phyloP scores from a whole-genome alignment of 2,329 filamentous ascomycete species.

The Cercospora berteroae region DNA sequence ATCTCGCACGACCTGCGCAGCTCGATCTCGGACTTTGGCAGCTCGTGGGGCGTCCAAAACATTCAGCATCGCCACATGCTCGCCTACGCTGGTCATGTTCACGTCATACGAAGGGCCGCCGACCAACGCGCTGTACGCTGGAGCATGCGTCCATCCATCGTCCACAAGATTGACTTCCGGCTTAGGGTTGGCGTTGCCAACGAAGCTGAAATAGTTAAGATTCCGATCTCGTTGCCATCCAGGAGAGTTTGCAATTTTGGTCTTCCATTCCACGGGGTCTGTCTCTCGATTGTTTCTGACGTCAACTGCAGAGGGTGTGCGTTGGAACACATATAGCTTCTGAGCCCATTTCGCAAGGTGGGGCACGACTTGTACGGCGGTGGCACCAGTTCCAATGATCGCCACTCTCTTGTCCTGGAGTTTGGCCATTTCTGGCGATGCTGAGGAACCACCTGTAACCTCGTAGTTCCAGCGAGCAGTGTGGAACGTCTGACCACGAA shows the following conservation, averaged over 20 bases:
- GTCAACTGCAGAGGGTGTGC: constrained; percentile 43
- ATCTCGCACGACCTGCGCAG: constrained; percentile 55
- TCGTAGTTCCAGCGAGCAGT: constrained; percentile 47
- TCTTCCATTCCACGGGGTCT: constrained; percentile 45
- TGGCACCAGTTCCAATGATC: constrained; percentile 48
- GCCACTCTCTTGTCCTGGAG: constrained; percentile 44
- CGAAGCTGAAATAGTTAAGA: constrained; percentile 45
- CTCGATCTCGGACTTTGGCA: constrained; percentile 49
- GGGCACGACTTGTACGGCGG: constrained; percentile 45
- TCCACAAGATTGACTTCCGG: constrained; percentile 47
- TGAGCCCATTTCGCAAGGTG: constrained; percentile 41
- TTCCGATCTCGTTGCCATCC: constrained; percentile 54
- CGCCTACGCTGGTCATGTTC: constrained; percentile 39
- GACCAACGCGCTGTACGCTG: constrained; percentile 36
- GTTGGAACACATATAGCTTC: constrained; percentile 46
- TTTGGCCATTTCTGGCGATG: constrained; percentile 36
- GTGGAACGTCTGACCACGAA: constrained; percentile 46
- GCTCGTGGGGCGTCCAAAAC: constrained; percentile 45
- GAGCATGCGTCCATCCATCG: constrained; percentile 17
- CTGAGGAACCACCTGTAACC: constrained; percentile 41
- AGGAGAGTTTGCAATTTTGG: constrained; percentile 34
- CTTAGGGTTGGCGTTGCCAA: constrained; percentile 38
- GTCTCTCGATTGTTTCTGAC: constrained; percentile 40
- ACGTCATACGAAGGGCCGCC: constrained; percentile 39
- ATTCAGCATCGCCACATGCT: constrained; percentile 42